Evolutionary conservation across 345 rosid species (phyloP).

Genomic region (Luvunga scandens): DNA sequence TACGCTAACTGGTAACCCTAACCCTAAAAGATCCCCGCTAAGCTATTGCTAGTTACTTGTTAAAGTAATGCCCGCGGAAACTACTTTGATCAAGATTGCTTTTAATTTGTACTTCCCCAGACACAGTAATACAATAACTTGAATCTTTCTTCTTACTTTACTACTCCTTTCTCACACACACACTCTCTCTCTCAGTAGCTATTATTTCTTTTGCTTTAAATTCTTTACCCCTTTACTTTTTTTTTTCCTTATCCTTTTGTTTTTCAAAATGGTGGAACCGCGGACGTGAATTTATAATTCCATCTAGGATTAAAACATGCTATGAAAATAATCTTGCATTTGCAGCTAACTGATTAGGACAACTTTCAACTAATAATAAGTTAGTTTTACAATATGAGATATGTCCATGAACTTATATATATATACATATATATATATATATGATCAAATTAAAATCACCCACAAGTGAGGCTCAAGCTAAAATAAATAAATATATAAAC

Average conservation of each 20-base stretch:
- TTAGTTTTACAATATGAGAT: no score
- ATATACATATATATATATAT: no score
- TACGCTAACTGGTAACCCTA: background rate
- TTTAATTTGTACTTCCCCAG: background rate
- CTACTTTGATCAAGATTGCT: slow-evolving; percentile 2
- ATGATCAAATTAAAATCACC: no score
- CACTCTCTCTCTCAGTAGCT: background rate
- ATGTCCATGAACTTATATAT: no score
- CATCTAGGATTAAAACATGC: background rate
- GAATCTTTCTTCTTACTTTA: background rate
- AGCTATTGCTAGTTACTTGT: background rate
- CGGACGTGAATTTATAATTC: background rate
- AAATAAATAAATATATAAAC: no score
- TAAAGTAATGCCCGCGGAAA: slow-evolving; percentile 10
- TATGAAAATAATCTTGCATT: background rate
- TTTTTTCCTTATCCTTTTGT: background rate
- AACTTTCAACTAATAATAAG: no score
- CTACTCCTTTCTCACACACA: background rate
- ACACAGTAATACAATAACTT: background rate
- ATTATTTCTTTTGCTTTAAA: no score
- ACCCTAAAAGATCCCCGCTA: background rate
- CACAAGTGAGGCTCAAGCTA: no score
- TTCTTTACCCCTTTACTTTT: background rate
- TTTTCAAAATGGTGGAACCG: background rate
- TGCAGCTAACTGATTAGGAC: background rate